Percentiles rank a stretch among this genome's conserved stretches.
These are phyloP conservation scores for Casuarina equisetifolia DNA, from an alignment of 306 rosid species.

Conservation along the genomic window DNA sequence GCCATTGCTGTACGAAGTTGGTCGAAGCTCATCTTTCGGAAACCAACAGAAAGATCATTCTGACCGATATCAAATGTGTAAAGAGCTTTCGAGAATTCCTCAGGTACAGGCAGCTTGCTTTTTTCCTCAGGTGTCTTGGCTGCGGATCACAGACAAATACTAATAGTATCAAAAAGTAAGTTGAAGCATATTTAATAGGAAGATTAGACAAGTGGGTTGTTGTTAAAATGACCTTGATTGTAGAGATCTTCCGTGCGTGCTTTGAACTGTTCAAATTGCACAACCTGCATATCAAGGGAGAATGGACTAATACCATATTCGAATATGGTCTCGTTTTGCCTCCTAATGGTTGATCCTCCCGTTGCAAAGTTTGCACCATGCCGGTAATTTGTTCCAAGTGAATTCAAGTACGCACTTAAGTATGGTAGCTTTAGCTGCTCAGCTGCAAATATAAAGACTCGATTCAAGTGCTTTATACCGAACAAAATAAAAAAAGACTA, in stretches of 20 bases:
- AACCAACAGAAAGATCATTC: slow-evolving; percentile 82
- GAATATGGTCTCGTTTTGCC: slow-evolving; percentile 79
- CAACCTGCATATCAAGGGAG: slow-evolving; percentile 73
- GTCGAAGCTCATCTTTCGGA: slow-evolving; percentile 60
- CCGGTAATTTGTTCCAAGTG: slow-evolving; percentile 73
- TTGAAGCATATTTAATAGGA: background rate
- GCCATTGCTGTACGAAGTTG: slow-evolving; percentile 69
- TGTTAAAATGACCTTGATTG: slow-evolving; percentile 49
- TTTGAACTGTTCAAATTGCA: slow-evolving; percentile 65
- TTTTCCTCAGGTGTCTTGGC: slow-evolving; percentile 52
- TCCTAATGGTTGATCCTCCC: slow-evolving; percentile 87
- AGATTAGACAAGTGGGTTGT: no score
- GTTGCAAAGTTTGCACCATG: slow-evolving; percentile 95
- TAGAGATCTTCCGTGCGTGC: slow-evolving; percentile 63
- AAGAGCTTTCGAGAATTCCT: slow-evolving; percentile 78
- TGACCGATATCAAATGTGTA: slow-evolving; percentile 95
- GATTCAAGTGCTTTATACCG: background rate
- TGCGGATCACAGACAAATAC: slow-evolving; percentile 23
- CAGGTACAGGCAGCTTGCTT: slow-evolving; percentile 67
- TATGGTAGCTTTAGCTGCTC: slow-evolving; percentile 71
- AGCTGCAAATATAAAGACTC: slow-evolving; percentile 46
- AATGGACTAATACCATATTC: slow-evolving; percentile 86
- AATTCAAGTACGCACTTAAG: slow-evolving; percentile 85
- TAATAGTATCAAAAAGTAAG: background rate
- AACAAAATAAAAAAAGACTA: background rate